These are phyloP conservation scores for Aegilops longissima DNA, from an alignment of 176 grass and related monocot species.

Conservation along the genomic window DNA sequence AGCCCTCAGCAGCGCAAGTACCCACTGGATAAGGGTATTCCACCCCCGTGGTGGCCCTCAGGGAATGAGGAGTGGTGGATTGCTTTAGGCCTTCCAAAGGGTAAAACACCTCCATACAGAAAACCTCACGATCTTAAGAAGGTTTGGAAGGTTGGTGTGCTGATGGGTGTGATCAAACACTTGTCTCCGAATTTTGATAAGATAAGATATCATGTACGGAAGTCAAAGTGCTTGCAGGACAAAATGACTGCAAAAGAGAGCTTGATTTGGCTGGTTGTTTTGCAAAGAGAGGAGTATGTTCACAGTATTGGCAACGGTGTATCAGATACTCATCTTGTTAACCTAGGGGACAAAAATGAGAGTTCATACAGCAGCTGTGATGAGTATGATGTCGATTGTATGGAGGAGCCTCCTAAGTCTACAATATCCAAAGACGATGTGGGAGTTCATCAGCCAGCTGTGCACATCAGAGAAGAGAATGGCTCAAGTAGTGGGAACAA, in stretches of 20 bases:
- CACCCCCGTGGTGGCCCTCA: constrained; percentile 65
- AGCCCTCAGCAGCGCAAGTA: constrained; percentile 56
- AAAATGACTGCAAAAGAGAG: constrained; percentile 73
- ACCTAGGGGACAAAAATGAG: constrained; percentile 40
- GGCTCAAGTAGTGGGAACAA: background rate
- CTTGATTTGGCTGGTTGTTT: constrained; percentile 78
- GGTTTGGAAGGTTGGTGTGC: constrained; percentile 59
- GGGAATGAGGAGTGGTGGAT: constrained; percentile 61
- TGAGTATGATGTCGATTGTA: constrained; percentile 66
- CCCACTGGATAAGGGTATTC: constrained; percentile 48
- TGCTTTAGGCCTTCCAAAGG: constrained; percentile 32
- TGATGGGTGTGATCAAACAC: constrained; percentile 55
- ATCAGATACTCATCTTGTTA: constrained; percentile 33
- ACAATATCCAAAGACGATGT: constrained; percentile 56
- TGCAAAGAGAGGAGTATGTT: constrained; percentile 56
- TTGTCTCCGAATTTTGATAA: constrained; percentile 55
- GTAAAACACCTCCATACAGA: constrained; percentile 37
- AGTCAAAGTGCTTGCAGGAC: constrained; percentile 65
- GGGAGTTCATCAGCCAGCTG: constrained; percentile 18
- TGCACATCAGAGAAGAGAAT: constrained; percentile 26
- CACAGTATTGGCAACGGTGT: constrained; percentile 30
- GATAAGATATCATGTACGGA: constrained; percentile 36
- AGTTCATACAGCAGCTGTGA: constrained; percentile 52
- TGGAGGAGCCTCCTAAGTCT: constrained; percentile 47
- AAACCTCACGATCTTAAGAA: constrained; percentile 75